Base-by-base conservation (phyloP, 2,329 filamentous ascomycete genomes). In the Aspergillus sclerotialis region DNA sequence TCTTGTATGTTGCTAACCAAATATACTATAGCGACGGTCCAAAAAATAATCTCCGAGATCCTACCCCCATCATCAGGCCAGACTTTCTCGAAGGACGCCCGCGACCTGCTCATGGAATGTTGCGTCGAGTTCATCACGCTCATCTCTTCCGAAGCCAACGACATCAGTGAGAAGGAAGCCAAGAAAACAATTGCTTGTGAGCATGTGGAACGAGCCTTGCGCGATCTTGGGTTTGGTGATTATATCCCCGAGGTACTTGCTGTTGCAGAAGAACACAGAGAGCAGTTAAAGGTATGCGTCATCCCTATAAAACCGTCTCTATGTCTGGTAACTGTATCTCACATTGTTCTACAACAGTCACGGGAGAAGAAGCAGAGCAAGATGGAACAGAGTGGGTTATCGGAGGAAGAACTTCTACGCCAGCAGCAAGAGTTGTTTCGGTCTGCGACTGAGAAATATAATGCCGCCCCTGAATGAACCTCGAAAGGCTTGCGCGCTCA, bases 111-210 rank as follows among this genome's bases (percentile, higher is more conserved):
- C 33, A 98, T 98, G 53, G 92, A 96, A 69, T 96, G 92, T 68
- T 98, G 92, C 56, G 90, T 98, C 54, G 92, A 98, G 63, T 98
- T 98, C 63, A 95, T 98, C 63, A 96, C 92, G 12, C 78, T 98
- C 53, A 84, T 98, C 50, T 95, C 89, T n/a, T 94, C 87, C 30
- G 90, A 98, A 68, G 92, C 92, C 43, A 98, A 98, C 64, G 92
- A 98, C 53, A 98, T 98, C 45, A 93, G 89, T 9, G 92, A 98
- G 61, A 94, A 94, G 64, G 92, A 98, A 56, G 87, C 89, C 32
- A 98, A 98, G 71, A 98, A 98, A 75, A 98, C 92, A 4, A 98
- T 98, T 50, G 90, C 90, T 9, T 94, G 87, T 61, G 92, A 98
- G 54, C 92, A 98, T 67, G 93, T 98, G 52, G 93, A 90, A 55